Percentiles rank a stretch among this genome's conserved stretches.
Conservation (phyloP, 129 eudicot genomes). For the Lactuca sativa region DNA sequence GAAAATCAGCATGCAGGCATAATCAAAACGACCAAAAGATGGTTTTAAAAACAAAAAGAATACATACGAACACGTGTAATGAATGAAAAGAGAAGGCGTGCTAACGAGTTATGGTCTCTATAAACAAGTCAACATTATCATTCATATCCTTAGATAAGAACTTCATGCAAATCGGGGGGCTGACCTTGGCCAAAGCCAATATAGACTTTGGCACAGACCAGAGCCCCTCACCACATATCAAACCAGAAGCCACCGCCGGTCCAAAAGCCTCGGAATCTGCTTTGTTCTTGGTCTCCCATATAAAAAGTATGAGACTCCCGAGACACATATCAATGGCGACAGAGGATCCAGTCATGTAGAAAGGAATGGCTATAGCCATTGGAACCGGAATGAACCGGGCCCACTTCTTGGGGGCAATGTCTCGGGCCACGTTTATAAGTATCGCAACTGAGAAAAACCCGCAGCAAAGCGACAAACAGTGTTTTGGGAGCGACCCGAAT, state of each 20-base stretch:
- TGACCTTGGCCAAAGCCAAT: slow-evolving; percentile 48
- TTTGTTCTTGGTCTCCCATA: slow-evolving; percentile 53
- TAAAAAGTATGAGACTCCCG: slow-evolving; percentile 56
- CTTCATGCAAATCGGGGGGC: slow-evolving; percentile 75
- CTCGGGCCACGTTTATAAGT: slow-evolving; percentile 32
- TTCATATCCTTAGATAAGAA: slow-evolving; percentile 31
- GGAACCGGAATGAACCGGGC: slow-evolving; percentile 57
- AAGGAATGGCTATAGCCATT: slow-evolving; percentile 79
- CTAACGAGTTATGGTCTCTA: slow-evolving; percentile 25
- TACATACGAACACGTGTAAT: not conserved
- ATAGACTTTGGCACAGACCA: slow-evolving; percentile 72
- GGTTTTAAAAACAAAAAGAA: not conserved
- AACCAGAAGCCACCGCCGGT: slow-evolving; percentile 71
- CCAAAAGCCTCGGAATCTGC: slow-evolving; percentile 38
- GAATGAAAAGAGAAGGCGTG: not conserved
- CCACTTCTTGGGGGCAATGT: slow-evolving; percentile 21
- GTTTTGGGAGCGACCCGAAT: slow-evolving; percentile 54
- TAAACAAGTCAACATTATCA: slow-evolving; percentile 23
- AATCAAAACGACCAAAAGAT: too few relatives aligned
- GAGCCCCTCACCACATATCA: slow-evolving; percentile 70
- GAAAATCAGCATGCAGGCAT: too few relatives aligned
- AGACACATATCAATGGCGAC: slow-evolving; percentile 72
- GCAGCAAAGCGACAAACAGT: slow-evolving; percentile 48
- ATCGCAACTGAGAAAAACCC: slow-evolving; percentile 43
- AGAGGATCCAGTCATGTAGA: slow-evolving; percentile 51